These are phyloP conservation scores for Lipomyces spencermartinsiae DNA, from an alignment of 805 yeast species.

Conservation along the genomic window DNA sequence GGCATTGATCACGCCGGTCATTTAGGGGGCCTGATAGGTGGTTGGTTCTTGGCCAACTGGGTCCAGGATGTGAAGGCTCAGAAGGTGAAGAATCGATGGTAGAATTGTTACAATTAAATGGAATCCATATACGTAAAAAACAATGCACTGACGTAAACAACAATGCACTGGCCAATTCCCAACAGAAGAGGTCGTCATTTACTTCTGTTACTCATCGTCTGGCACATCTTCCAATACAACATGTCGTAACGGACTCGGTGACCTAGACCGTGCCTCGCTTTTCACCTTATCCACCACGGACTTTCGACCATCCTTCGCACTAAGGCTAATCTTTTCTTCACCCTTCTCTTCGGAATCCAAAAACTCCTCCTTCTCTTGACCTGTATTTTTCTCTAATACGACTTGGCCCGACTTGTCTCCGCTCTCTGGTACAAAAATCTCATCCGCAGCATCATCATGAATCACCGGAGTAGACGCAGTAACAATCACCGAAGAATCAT, in stretches of 20 bases:
- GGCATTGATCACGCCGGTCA: constrained; percentile 35
- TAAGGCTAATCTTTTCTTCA: constrained; percentile 17
- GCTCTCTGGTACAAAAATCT: constrained; percentile 30
- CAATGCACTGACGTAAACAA: neutral
- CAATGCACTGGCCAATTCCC: neutral
- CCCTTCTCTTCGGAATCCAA: constrained; percentile 30
- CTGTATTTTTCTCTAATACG: constrained; percentile 24
- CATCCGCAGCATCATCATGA: constrained; percentile 13
- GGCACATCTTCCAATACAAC: constrained; percentile 35
- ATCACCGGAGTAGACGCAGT: constrained; percentile 25
- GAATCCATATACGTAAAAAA: neutral
- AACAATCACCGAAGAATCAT: constrained; percentile 27
- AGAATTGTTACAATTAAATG: neutral
- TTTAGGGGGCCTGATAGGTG: constrained; percentile 32
- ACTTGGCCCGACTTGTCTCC: constrained; percentile 32
- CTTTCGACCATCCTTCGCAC: neutral
- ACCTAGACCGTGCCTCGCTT: constrained; percentile 14
- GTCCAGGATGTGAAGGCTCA: neutral
- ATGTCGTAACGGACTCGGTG: constrained; percentile 33
- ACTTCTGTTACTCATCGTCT: constrained; percentile 20
- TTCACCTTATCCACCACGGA: constrained; percentile 10
- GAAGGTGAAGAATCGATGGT: neutral
- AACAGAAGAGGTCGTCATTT: neutral
- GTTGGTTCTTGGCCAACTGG: constrained; percentile 12
- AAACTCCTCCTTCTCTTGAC: constrained; percentile 32